Conservation (phyloP, 2,329 filamentous ascomycete genomes). For the Beauveria caledonica region DNA sequence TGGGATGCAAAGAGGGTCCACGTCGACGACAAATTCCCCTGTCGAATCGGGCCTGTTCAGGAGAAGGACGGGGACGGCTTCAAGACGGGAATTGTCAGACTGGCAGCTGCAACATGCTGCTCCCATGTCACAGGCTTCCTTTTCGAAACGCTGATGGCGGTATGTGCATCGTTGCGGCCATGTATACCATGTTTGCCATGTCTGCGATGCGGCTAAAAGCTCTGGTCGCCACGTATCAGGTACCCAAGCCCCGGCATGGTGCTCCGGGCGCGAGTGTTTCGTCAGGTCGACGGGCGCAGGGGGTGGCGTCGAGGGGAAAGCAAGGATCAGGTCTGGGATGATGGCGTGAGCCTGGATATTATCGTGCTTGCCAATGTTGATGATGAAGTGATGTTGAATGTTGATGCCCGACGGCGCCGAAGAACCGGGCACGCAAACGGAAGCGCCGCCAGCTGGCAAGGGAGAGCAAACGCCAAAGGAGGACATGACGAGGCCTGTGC, state of each 20-base stretch:
- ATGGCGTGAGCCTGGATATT: constrained; percentile 8
- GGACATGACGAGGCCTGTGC: not conserved
- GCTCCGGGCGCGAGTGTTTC: constrained; percentile 1
- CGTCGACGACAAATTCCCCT: no score
- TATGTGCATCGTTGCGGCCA: not conserved
- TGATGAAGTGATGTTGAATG: not conserved
- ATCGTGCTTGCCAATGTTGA: not conserved
- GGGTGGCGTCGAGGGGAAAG: not conserved
- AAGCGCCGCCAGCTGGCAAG: not conserved
- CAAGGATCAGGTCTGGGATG: not conserved
- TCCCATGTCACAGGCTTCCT: not conserved
- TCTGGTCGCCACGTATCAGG: not conserved
- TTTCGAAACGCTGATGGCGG: not conserved
- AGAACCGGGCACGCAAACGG: not conserved
- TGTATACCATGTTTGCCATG: not conserved
- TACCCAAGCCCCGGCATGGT: not conserved
- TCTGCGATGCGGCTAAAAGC: not conserved
- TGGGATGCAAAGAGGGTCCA: not conserved
- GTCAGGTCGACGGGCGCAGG: not conserved
- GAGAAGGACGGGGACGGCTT: not conserved
- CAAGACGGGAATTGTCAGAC: constrained; percentile 4
- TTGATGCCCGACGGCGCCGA: not conserved
- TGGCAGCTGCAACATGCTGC: not conserved
- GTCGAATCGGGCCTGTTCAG: not conserved
- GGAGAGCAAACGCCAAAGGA: not conserved